These are phyloP conservation scores for Lachancea thermotolerans DNA, from an alignment of 805 yeast species.

Conservation along the genomic window DNA sequence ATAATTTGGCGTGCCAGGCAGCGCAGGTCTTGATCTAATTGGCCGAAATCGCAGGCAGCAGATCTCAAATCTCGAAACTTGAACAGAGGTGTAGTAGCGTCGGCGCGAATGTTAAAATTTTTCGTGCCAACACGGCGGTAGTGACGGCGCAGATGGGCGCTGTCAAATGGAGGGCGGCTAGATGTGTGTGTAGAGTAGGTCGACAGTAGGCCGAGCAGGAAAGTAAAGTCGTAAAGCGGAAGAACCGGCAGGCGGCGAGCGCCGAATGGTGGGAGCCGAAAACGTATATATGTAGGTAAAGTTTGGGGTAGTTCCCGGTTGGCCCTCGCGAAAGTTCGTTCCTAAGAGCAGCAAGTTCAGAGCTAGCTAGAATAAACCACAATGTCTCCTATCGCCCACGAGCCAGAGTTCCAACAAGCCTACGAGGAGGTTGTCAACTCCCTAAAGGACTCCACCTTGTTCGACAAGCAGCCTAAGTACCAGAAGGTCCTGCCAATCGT, in stretches of 20 bases:
- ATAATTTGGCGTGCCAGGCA: too few species aligned
- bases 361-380: neutral
- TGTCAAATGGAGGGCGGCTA: too few species aligned
- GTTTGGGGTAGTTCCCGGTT: neutral
- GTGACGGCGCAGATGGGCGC: neutral
- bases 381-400: slow-evolving; percentile 36
- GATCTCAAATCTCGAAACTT: neutral
- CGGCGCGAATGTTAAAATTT: neutral
- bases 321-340: too few species aligned
- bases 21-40: neutral
- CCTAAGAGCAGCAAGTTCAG: too few species aligned
- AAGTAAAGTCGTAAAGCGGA: neutral
- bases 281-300: neutral
- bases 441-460: slow-evolving; percentile 83
- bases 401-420: slow-evolving; percentile 99
- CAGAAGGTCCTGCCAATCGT: slow-evolving; percentile 83
- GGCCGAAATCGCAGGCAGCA: neutral
- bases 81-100: neutral
- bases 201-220: neutral
- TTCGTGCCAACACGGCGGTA: neutral
- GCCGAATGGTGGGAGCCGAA: too few species aligned
- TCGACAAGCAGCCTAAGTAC: slow-evolving; percentile 83
- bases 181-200: too few species aligned
- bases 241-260: neutral
- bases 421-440: slow-evolving; percentile 87